Evolutionary conservation across 192 early-diverging fungal genomes (phyloP).

Genomic region (Linnemannia exigua): DNA sequence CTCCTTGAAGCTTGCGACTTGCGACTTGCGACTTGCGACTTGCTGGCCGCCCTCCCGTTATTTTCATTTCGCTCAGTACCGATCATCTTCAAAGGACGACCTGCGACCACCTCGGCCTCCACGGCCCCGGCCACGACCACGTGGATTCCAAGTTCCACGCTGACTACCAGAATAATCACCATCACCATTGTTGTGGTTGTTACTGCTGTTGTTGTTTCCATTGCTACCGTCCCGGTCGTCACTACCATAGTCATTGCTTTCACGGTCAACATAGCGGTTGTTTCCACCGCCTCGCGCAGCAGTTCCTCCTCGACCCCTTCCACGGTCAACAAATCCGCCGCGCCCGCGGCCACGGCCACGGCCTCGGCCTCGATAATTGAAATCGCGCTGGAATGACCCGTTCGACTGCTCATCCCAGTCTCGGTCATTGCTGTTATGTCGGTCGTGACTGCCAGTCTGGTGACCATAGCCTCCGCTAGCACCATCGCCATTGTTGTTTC

Average conservation of each 20-base stretch:
- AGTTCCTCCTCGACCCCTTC: not conserved
- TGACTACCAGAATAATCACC: constrained; percentile 1
- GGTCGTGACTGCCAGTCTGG: not conserved
- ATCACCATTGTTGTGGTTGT: not conserved
- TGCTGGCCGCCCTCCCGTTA: not conserved
- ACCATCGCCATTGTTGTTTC: not conserved
- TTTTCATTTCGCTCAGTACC: not conserved
- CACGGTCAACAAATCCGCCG: constrained; percentile 11
- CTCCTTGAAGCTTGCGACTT: not conserved
- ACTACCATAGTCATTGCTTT: constrained; percentile 6
- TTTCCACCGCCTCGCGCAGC: constrained; percentile 1
- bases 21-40: not conserved
- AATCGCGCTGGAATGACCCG: not conserved
- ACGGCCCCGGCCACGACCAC: constrained; percentile 19
- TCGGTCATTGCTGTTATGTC: not conserved
- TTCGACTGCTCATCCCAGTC: constrained; percentile 14
- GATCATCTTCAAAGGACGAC: constrained; percentile 20
- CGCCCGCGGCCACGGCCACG: constrained; percentile 26
- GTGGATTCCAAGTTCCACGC: constrained; percentile 14
- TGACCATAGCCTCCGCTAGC: not conserved
- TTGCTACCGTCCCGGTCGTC: constrained; percentile 1
- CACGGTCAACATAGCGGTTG: constrained; percentile 1
- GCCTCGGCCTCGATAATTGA: constrained; percentile 4
- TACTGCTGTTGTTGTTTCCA: not conserved
- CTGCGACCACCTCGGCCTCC: constrained; percentile 9